phyloP scores from a whole-genome alignment of 495 filamentous ascomycete species.

The Hyaloscypha bicolor region DNA sequence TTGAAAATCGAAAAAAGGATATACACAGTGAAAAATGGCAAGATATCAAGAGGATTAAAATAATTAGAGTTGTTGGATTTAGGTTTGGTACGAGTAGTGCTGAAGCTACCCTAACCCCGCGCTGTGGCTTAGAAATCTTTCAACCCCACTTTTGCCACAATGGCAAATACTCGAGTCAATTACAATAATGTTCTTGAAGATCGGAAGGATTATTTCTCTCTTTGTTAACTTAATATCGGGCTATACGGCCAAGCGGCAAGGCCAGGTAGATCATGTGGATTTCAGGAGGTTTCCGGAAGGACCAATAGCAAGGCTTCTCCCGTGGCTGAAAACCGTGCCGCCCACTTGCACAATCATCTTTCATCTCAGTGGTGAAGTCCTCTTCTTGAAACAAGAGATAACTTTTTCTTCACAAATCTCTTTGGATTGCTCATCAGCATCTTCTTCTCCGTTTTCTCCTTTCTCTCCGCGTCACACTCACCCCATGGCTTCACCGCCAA shows the following conservation, averaged over 20 bases:
- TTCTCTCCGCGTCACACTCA: neutral
- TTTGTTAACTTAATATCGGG: neutral
- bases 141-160: slow-evolving; percentile 3
- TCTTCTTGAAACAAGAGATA: neutral
- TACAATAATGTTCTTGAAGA: neutral
- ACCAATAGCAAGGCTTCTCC: neutral
- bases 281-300: neutral
- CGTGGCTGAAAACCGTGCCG: neutral
- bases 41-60: neutral
- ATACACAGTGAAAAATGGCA: too few relatives aligned
- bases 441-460: slow-evolving; percentile 3
- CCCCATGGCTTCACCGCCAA: slow-evolving; percentile 28
- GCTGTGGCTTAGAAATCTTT: neutral
- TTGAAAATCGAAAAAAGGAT: too few relatives aligned
- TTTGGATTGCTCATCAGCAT: neutral
- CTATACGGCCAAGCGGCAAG: neutral
- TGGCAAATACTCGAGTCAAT: neutral
- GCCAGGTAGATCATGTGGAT: neutral
- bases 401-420: neutral
- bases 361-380: neutral
- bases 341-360: neutral
- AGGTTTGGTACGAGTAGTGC: neutral
- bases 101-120: neutral
- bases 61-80: neutral
- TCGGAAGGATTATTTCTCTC: neutral